Evolutionary conservation across 192 early-diverging fungal genomes (phyloP).

Genomic region (Coemansia umbellata): DNA sequence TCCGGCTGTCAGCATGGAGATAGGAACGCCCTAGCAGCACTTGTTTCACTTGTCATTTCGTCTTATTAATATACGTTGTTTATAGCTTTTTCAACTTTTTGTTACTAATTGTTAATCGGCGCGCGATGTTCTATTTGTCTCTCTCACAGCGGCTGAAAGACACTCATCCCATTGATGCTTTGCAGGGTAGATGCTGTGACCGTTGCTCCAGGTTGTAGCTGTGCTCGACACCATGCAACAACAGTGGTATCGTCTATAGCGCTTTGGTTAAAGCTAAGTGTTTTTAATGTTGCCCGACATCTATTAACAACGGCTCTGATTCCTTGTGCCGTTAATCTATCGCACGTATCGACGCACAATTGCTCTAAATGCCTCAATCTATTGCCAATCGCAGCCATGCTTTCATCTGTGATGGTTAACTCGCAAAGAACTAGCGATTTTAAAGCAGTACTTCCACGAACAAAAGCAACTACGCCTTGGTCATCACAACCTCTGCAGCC

Average conservation of each 20-base stretch:
- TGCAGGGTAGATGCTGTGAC: no score
- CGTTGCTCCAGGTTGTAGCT: conserved; percentile 16
- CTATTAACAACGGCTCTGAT: conserved; percentile 22
- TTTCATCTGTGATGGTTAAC: conserved; percentile 17
- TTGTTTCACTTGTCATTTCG: no score
- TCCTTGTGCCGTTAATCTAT: conserved; percentile 17
- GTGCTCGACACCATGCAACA: conserved; percentile 33
- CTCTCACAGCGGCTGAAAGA: no score
- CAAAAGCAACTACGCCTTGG: conserved; percentile 20
- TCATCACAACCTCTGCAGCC: conserved; percentile 19
- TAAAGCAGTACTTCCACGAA: conserved; percentile 7
- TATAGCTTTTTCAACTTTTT: no score
- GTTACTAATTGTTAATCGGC: no score
- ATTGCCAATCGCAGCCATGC: conserved; percentile 20
- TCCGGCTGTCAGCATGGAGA: conserved; percentile 54
- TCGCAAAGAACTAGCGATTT: conserved; percentile 15
- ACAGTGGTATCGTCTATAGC: not conserved
- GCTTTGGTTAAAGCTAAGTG: conserved; percentile 22
- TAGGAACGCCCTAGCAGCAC: conserved; percentile 25
- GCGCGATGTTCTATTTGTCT: no score
- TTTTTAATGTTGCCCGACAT: conserved; percentile 24
- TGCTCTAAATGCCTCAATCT: conserved; percentile 13
- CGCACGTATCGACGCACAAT: conserved; percentile 26
- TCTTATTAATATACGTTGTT: no score
- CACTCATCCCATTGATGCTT: no score